Evolutionary conservation across 1,284 basidiomycete genomes (phyloP).

Genomic region (Thelephora terrestris): DNA sequence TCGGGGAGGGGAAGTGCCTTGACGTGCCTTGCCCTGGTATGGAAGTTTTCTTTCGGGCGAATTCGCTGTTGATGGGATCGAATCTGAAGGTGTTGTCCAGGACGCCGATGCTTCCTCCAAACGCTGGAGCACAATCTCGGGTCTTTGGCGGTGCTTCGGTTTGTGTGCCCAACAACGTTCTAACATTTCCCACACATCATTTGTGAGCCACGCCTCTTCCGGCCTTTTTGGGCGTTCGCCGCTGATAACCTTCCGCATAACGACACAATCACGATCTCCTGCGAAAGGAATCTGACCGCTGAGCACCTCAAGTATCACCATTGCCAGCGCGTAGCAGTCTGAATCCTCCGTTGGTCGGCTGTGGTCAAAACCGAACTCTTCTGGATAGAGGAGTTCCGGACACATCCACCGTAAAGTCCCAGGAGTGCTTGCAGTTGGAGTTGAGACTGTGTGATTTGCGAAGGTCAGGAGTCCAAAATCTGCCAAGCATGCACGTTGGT

Average conservation of each 20-base stretch:
- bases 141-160: background rate
- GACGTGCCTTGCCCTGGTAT: no score
- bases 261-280: background rate
- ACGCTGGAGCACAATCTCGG: background rate
- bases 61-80: no score
- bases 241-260: background rate
- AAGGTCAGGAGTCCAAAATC: slow-evolving; percentile 9
- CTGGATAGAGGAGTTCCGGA: no score
- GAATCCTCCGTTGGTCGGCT: no score
- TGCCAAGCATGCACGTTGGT: slow-evolving; percentile 2
- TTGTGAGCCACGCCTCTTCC: background rate
- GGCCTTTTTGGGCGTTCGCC: background rate
- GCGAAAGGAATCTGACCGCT: background rate
- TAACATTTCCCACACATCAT: background rate
- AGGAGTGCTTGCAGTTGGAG: background rate
- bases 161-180: background rate
- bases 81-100: no score
- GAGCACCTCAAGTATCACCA: background rate
- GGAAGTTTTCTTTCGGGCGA: no score
- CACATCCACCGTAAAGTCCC: slow-evolving; percentile 9
- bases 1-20: no score
- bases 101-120: no score
- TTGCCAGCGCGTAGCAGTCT: no score
- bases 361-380: background rate
- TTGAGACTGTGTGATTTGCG: background rate